Evolutionary conservation across 257 asterid genomes (phyloP).

Genomic region (Pogostemon cablin): DNA sequence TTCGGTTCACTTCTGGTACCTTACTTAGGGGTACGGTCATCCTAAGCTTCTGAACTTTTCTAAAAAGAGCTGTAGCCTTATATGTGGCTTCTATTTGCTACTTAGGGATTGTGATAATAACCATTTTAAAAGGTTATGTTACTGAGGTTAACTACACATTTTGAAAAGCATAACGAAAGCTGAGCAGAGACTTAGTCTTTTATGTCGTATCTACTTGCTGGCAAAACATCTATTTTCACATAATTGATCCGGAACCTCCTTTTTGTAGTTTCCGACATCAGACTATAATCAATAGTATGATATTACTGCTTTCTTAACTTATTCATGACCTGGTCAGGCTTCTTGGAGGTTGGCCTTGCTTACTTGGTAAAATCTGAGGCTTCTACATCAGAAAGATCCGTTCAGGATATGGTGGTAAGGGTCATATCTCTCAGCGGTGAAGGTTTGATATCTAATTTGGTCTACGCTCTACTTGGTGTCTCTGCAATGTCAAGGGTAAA

Average conservation of each 20-base stretch:
- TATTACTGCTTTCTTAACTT: slow-evolving; percentile 26
- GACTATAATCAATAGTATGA: slow-evolving; percentile 8
- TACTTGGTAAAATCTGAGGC: slow-evolving; percentile 59
- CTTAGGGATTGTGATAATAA: slow-evolving; percentile 1
- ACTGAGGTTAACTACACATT: background rate
- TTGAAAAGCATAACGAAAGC: slow-evolving; percentile 20
- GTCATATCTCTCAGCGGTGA: slow-evolving; percentile 76
- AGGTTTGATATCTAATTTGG: slow-evolving; percentile 76
- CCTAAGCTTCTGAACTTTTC: slow-evolving; percentile 18
- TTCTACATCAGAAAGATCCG: slow-evolving; percentile 53
- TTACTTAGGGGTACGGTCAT: background rate
- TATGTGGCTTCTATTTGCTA: slow-evolving; percentile 16
- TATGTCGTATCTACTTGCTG: background rate
- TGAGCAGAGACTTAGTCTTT: slow-evolving; percentile 17
- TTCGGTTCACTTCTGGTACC: background rate
- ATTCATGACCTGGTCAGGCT: slow-evolving; percentile 51
- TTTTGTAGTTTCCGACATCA: background rate
- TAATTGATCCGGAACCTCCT: slow-evolving; percentile 4
- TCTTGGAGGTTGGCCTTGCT: slow-evolving; percentile 72
- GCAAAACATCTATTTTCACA: slow-evolving; percentile 3
- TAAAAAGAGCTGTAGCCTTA: background rate
- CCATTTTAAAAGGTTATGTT: background rate
- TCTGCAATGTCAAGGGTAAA: slow-evolving; percentile 95
- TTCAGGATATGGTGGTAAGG: slow-evolving; percentile 66
- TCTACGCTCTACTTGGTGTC: slow-evolving; percentile 90